Evolutionary conservation across 768 basidiomycete genomes (phyloP).

Genomic region (Boletus subparvulus): DNA sequence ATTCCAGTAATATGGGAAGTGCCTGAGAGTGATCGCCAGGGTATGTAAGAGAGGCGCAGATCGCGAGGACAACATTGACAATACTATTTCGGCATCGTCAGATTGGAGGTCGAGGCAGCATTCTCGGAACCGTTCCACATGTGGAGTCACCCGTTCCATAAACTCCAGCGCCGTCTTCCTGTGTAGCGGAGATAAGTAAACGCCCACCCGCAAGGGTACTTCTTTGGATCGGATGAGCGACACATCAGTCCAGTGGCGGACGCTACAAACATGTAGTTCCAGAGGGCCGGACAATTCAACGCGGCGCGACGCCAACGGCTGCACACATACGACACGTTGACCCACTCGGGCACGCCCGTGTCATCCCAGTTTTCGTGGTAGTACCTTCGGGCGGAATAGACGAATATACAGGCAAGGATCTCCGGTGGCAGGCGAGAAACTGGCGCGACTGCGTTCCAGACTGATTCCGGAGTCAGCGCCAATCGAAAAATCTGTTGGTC

Average conservation of each 20-base stretch:
- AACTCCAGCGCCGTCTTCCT: background rate
- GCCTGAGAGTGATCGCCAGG: background rate
- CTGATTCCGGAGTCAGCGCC: background rate
- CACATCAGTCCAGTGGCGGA: background rate
- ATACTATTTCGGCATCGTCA: background rate
- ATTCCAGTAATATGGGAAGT: background rate
- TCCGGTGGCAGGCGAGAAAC: background rate
- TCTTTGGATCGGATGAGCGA: background rate
- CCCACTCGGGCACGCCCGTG: background rate
- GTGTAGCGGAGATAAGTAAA: background rate
- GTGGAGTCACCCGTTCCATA: background rate
- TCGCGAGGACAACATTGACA: background rate
- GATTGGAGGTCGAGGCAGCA: background rate
- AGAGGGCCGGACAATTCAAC: background rate
- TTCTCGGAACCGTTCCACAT: background rate
- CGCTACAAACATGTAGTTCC: slow-evolving; percentile 2
- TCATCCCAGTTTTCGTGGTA: background rate
- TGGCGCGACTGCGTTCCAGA: background rate
- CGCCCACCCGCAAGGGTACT: background rate
- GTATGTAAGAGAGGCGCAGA: background rate
- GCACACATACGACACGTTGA: background rate
- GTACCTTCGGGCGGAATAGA: background rate
- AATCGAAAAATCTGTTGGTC: background rate
- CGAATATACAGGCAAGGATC: background rate
- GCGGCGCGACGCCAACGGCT: background rate